Conservation (phyloP, 2,329 filamentous ascomycete genomes). For the Cytospora chrysosperma region DNA sequence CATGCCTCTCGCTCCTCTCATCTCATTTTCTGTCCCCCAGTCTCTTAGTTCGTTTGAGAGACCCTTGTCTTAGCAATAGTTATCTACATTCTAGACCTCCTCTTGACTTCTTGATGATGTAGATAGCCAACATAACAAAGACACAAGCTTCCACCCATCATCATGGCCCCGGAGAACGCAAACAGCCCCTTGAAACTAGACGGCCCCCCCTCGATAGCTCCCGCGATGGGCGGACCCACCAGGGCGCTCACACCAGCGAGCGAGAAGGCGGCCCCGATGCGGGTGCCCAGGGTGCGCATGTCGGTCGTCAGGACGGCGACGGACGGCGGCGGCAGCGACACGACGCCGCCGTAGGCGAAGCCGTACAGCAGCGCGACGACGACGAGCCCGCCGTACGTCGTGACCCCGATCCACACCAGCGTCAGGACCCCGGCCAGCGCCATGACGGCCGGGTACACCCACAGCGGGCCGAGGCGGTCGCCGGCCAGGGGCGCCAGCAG, state of each 20-base stretch:
- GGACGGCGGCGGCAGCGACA: constrained; percentile 40
- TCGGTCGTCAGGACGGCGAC: constrained; percentile 41
- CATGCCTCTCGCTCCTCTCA: not conserved
- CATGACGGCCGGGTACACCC: constrained; percentile 34
- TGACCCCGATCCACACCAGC: constrained; percentile 38
- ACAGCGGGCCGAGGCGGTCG: constrained; percentile 39
- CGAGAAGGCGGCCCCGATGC: constrained; percentile 40
- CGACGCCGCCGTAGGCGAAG: constrained; percentile 44
- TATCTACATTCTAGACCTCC: not conserved
- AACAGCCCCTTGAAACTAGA: constrained; percentile 1
- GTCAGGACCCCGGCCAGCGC: constrained; percentile 35
- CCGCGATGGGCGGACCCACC: constrained; percentile 36
- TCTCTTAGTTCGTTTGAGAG: not conserved
- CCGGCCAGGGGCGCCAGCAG: constrained; percentile 38
- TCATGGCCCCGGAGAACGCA: constrained; percentile 9
- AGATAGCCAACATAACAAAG: not conserved
- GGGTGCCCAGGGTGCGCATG: constrained; percentile 41
- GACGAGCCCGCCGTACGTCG: constrained; percentile 35
- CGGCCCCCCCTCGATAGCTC: constrained; percentile 19
- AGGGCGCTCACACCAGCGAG: constrained; percentile 35
- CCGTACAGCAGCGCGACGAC: constrained; percentile 38
- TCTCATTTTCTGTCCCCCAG: not conserved
- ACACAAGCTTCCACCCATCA: constrained; percentile 3
- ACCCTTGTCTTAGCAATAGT: not conserved
- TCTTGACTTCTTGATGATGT: not conserved